Evolutionary conservation across 2,329 filamentous ascomycete species (phyloP).

Genomic region (Metarhizium sp.): DNA sequence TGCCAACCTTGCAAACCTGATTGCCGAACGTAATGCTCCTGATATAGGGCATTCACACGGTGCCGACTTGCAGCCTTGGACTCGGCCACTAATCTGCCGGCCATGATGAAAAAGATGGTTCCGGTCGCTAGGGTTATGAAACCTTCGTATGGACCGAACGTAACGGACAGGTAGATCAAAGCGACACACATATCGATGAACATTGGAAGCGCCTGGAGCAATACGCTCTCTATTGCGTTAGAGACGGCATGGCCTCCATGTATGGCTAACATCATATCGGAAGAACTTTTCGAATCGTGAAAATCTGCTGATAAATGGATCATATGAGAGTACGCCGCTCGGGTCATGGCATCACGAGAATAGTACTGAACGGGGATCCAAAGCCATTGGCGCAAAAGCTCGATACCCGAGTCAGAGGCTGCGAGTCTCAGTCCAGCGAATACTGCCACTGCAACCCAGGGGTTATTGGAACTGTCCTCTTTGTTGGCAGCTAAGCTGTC

Average conservation of each 20-base stretch:
- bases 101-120: constrained; percentile 45
- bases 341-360: constrained; percentile 41
- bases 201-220: constrained; percentile 50
- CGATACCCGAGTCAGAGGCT: constrained; percentile 45
- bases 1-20: constrained; percentile 50
- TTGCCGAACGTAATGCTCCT: constrained; percentile 46
- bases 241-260: constrained; percentile 43
- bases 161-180: constrained; percentile 48
- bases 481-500: constrained; percentile 42
- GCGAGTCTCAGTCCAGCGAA: constrained; percentile 43
- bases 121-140: constrained; percentile 52
- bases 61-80: constrained; percentile 40
- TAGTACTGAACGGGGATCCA: constrained; percentile 51
- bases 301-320: constrained; percentile 53
- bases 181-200: constrained; percentile 51
- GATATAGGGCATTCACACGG: constrained; percentile 42
- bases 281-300: constrained; percentile 50
- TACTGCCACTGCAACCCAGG: constrained; percentile 42
- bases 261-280: constrained; percentile 49
- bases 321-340: constrained; percentile 49
- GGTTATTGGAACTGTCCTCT: constrained; percentile 34
- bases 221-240: constrained; percentile 46
- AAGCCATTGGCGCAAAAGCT: constrained; percentile 43
- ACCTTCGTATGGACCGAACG: constrained; percentile 51
- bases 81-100: constrained; percentile 39